These are phyloP conservation scores for Ophiostoma sp. DNA, from an alignment of 2,329 filamentous ascomycete species.

Conservation along the genomic window DNA sequence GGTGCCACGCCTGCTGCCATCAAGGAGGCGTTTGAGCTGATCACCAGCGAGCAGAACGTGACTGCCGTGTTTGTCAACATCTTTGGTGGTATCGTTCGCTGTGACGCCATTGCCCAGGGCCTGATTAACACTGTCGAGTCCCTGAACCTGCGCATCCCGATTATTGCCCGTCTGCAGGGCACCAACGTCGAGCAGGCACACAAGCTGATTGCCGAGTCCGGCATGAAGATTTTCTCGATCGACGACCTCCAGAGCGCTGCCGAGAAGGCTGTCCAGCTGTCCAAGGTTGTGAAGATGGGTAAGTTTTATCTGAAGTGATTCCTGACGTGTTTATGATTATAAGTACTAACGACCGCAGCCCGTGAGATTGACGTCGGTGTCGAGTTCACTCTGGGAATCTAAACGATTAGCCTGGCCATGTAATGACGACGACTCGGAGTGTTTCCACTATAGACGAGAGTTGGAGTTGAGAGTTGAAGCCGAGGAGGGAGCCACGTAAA, in stretches of 20 bases:
- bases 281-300: conserved; percentile 98
- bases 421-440: neutral
- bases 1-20: conserved; percentile 96
- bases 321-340: neutral
- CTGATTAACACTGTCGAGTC: conserved; percentile 90
- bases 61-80: conserved; percentile 99
- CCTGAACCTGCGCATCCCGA: conserved; percentile 93
- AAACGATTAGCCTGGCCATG: conserved; percentile 32
- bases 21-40: conserved; percentile 95
- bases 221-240: conserved; percentile 99
- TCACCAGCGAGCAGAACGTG: conserved; percentile 97
- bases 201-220: conserved; percentile 90
- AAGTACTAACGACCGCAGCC: conserved; percentile 44
- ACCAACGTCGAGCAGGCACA: conserved; percentile 97
- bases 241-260: conserved; percentile 95
- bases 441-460: neutral
- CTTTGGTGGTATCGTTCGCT: conserved; percentile 97
- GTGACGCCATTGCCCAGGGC: conserved; percentile 93
- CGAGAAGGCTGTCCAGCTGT: conserved; percentile 98
- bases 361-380: conserved; percentile 96
- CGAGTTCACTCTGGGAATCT: conserved; percentile 92
- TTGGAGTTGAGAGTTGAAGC: conserved; percentile 12
- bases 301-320: conserved; percentile 38
- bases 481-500: conserved; percentile 1
- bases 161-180: conserved; percentile 94